These are phyloP conservation scores for Trametes cinnabarina DNA, from an alignment of 768 basidiomycete genomes.

Conservation along the genomic window DNA sequence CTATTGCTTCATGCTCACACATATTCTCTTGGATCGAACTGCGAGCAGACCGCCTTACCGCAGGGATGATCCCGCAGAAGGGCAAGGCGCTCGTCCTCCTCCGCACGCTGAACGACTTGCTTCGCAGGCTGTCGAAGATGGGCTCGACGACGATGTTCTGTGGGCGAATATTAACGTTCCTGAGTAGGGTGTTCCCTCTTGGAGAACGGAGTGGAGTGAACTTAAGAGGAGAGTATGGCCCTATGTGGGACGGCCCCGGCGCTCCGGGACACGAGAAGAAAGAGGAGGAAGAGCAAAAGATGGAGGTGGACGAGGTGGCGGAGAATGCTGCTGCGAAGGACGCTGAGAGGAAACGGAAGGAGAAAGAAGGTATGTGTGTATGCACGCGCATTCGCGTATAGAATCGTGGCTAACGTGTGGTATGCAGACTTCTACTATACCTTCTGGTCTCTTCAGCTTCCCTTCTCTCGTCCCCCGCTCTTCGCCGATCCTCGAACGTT, in stretches of 20 bases:
- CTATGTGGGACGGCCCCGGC: conserved; percentile 67
- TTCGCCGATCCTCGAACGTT: conserved; percentile 61
- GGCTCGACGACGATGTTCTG: conserved; percentile 84
- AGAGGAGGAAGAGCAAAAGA: conserved; percentile 29
- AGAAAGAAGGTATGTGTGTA: conserved; percentile 55
- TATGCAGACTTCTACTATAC: conserved; percentile 75
- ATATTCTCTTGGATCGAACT: conserved; percentile 87
- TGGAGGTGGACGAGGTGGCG: conserved; percentile 48
- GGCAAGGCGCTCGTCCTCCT: conserved; percentile 85
- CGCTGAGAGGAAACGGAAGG: conserved; percentile 41
- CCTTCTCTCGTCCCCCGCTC: conserved; percentile 76
- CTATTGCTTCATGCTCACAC: conserved; percentile 80
- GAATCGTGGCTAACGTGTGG: background rate
- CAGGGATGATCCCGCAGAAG: conserved; percentile 80
- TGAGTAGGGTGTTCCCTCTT: conserved; percentile 82
- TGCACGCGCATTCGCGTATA: background rate
- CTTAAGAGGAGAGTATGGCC: conserved; percentile 82
- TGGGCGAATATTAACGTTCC: conserved; percentile 84
- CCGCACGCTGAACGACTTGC: conserved; percentile 81
- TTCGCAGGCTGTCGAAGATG: conserved; percentile 84
- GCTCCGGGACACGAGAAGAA: conserved; percentile 33
- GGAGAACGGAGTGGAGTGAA: conserved; percentile 92
- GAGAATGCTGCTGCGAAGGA: conserved; percentile 20
- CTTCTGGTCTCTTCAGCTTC: conserved; percentile 87
- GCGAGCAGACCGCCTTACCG: conserved; percentile 66